Conservation (phyloP, 2,329 filamentous ascomycete genomes). For the Fusarium sp. region DNA sequence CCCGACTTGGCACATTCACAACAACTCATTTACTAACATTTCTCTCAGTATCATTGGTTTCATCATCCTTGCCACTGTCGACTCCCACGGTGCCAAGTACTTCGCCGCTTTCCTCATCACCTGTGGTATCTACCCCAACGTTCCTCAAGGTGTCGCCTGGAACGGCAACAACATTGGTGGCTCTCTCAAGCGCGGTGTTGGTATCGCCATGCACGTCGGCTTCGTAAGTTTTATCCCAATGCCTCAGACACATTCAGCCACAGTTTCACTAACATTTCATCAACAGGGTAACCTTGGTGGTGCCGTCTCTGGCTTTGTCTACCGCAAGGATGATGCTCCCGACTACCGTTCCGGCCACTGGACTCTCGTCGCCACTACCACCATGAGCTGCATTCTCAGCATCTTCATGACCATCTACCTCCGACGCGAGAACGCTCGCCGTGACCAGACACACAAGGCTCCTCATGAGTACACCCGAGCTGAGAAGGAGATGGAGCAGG, state of each 20-base stretch:
- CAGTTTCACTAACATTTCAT: slow-evolving; percentile 29
- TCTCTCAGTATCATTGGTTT: slow-evolving; percentile 49
- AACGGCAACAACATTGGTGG: slow-evolving; percentile 70
- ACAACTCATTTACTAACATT: slow-evolving; percentile 27
- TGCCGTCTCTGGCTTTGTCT: slow-evolving; percentile 51
- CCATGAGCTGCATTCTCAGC: slow-evolving; percentile 63
- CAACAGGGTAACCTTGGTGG: slow-evolving; percentile 54
- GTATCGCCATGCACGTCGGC: slow-evolving; percentile 67
- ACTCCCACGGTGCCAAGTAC: slow-evolving; percentile 59
- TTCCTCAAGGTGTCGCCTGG: slow-evolving; percentile 68
- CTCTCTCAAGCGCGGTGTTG: slow-evolving; percentile 65
- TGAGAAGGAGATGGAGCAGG: slow-evolving; percentile 63
- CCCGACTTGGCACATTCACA: slow-evolving; percentile 13
- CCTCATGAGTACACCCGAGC: slow-evolving; percentile 63
- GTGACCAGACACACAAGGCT: slow-evolving; percentile 61
- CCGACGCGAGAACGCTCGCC: slow-evolving; percentile 65
- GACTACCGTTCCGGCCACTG: slow-evolving; percentile 70
- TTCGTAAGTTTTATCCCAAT: slow-evolving; percentile 46
- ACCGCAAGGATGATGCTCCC: slow-evolving; percentile 58
- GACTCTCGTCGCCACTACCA: slow-evolving; percentile 66
- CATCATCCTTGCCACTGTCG: slow-evolving; percentile 47
- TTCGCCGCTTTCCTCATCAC: slow-evolving; percentile 59
- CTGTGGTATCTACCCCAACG: slow-evolving; percentile 61
- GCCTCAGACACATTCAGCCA: background rate
- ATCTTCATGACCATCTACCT: slow-evolving; percentile 69